These are phyloP conservation scores for Dactylella cylindrospora DNA, from an alignment of 2,329 filamentous ascomycete species.

Conservation along the genomic window DNA sequence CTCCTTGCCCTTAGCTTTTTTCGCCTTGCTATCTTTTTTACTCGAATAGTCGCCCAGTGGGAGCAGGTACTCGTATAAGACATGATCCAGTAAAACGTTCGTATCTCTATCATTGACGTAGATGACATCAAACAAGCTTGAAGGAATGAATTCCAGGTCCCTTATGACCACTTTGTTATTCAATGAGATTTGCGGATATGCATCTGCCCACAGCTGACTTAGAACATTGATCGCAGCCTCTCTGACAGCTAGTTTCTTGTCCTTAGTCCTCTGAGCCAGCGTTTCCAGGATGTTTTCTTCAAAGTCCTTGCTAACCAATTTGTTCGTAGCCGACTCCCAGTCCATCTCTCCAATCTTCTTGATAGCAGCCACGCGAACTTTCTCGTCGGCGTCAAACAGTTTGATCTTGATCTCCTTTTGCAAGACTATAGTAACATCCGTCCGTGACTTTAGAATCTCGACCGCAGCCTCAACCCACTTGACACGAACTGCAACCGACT, in stretches of 20 bases:
- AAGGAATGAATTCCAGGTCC: constrained; percentile 79
- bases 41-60: constrained; percentile 78
- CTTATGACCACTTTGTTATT: constrained; percentile 74
- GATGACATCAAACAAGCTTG: constrained; percentile 79
- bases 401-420: constrained; percentile 70
- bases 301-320: constrained; percentile 62
- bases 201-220: constrained; percentile 89
- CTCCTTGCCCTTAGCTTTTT: constrained; percentile 55
- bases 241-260: constrained; percentile 77
- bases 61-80: constrained; percentile 83
- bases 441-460: constrained; percentile 80
- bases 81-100: constrained; percentile 78
- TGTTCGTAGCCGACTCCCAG: constrained; percentile 76
- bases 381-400: constrained; percentile 84
- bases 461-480: constrained; percentile 84
- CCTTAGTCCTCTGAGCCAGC: constrained; percentile 83
- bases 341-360: constrained; percentile 78
- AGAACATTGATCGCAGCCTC: constrained; percentile 83
- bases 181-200: constrained; percentile 78
- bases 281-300: constrained; percentile 65
- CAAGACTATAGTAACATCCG: constrained; percentile 65
- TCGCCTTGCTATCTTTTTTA: constrained; percentile 54
- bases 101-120: constrained; percentile 89
- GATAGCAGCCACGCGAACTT: constrained; percentile 84
- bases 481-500: constrained; percentile 75